phyloP scores from a whole-genome alignment of 768 basidiomycete genomes.

The Solioccasus polychromus region DNA sequence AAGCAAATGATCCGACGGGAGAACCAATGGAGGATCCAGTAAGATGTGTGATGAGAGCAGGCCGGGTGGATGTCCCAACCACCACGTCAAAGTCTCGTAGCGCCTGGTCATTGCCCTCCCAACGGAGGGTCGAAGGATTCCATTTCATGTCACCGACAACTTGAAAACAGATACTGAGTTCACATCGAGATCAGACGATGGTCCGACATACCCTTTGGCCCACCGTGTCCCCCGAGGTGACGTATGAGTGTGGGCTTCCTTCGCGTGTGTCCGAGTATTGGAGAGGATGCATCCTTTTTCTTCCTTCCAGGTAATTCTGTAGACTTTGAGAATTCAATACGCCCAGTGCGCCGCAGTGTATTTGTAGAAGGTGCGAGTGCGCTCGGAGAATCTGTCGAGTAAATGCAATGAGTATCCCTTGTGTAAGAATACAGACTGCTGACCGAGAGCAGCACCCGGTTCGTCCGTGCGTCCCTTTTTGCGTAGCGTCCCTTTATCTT shows the following conservation, averaged over 20 bases:
- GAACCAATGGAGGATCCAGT: constrained; percentile 86
- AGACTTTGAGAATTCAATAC: constrained; percentile 51
- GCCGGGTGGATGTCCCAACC: constrained; percentile 79
- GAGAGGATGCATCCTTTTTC: constrained; percentile 51
- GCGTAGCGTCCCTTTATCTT: constrained; percentile 55
- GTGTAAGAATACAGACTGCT: constrained; percentile 15
- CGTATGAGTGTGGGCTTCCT: constrained; percentile 88
- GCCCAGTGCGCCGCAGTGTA: constrained; percentile 54
- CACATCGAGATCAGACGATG: constrained; percentile 1
- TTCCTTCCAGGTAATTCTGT: constrained; percentile 45
- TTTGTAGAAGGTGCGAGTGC: constrained; percentile 46
- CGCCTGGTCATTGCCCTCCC: constrained; percentile 96
- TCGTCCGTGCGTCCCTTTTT: constrained; percentile 53
- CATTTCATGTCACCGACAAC: constrained; percentile 97
- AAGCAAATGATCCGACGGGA: constrained; percentile 67
- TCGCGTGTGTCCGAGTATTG: constrained; percentile 43
- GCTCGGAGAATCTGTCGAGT: constrained; percentile 18
- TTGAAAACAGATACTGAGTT: constrained; percentile 33
- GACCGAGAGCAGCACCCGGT: constrained; percentile 39
- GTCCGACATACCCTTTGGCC: constrained; percentile 65
- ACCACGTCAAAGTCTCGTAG: constrained; percentile 86
- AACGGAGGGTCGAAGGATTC: constrained; percentile 86
- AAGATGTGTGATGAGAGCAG: constrained; percentile 93
- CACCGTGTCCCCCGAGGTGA: constrained; percentile 64
- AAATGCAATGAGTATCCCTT: neutral